phyloP scores from a whole-genome alignment of 2,329 filamentous ascomycete species.

The Colletotrichum filicis region DNA sequence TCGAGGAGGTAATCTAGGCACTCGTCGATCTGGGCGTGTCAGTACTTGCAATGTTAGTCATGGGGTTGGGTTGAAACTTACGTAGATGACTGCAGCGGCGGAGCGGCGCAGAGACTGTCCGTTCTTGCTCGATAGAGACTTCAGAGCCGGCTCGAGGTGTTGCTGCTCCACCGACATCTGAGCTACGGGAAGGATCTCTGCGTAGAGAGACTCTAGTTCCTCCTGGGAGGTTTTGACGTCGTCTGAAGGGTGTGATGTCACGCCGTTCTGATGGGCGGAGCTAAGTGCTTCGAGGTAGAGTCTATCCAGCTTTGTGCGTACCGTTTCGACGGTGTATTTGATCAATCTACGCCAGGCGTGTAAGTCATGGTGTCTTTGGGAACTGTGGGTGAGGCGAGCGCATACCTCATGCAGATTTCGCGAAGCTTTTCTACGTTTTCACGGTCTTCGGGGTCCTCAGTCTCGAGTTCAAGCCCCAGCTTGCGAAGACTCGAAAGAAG shows the following conservation, averaged over 20 bases:
- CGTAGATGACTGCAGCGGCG: slow-evolving; percentile 61
- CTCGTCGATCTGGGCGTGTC: slow-evolving; percentile 56
- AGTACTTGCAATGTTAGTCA: slow-evolving; percentile 30
- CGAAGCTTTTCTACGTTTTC: slow-evolving; percentile 66
- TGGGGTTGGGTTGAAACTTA: slow-evolving; percentile 44
- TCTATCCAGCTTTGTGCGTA: slow-evolving; percentile 66
- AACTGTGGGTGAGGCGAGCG: not conserved
- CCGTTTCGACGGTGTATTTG: slow-evolving; percentile 65
- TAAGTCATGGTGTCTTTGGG: not conserved
- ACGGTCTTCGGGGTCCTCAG: slow-evolving; percentile 62
- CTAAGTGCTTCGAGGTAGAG: slow-evolving; percentile 62
- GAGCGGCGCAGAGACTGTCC: slow-evolving; percentile 57
- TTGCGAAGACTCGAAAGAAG: slow-evolving; percentile 74
- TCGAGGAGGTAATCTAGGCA: slow-evolving; percentile 64
- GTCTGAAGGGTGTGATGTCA: slow-evolving; percentile 47
- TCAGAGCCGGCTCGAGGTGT: slow-evolving; percentile 69
- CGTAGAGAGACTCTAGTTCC: slow-evolving; percentile 76
- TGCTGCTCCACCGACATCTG: slow-evolving; percentile 79
- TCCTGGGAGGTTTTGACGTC: slow-evolving; percentile 62
- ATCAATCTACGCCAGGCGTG: slow-evolving; percentile 55
- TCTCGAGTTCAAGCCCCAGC: slow-evolving; percentile 69
- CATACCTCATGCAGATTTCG: slow-evolving; percentile 65
- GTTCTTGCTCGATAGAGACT: slow-evolving; percentile 54
- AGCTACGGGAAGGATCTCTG: slow-evolving; percentile 75
- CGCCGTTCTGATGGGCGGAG: slow-evolving; percentile 37